Conservation (phyloP, 2,329 filamentous ascomycete species). For the Aspergillus glaucus region DNA sequence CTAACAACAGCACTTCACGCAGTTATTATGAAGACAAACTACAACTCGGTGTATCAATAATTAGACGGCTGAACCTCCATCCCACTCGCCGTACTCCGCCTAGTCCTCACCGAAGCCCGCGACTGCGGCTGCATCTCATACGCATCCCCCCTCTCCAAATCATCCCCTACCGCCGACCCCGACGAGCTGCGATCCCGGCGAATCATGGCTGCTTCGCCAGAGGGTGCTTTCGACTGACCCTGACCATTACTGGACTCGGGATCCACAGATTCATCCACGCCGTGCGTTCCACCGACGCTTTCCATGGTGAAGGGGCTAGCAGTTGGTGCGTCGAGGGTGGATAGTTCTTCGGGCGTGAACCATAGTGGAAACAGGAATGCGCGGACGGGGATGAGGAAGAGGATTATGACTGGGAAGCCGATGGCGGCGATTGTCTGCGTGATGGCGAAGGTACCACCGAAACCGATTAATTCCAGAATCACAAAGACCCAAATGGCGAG, state of each 20-base stretch:
- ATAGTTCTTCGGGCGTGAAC: slow-evolving; percentile 57
- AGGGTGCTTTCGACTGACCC: slow-evolving; percentile 5
- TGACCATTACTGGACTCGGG: slow-evolving; percentile 1
- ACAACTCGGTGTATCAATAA: no score
- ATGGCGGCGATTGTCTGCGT: slow-evolving; percentile 78
- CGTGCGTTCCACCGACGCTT: slow-evolving; percentile 61
- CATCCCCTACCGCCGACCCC: slow-evolving; percentile 30
- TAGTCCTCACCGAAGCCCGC: background rate
- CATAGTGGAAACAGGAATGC: slow-evolving; percentile 57
- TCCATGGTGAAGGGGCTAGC: slow-evolving; percentile 72
- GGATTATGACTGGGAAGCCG: slow-evolving; percentile 70
- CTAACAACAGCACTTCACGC: no score
- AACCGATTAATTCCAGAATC: slow-evolving; percentile 60
- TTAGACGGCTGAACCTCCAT: slow-evolving; percentile 1
- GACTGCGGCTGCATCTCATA: slow-evolving; percentile 29
- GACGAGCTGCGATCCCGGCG: slow-evolving; percentile 14
- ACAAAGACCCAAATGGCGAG: slow-evolving; percentile 67
- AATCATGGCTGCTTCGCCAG: slow-evolving; percentile 14
- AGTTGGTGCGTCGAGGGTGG: slow-evolving; percentile 63
- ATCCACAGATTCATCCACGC: slow-evolving; percentile 27
- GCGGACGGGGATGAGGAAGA: slow-evolving; percentile 61
- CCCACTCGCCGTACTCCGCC: slow-evolving; percentile 21
- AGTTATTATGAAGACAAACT: no score
- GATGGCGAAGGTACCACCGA: slow-evolving; percentile 73
- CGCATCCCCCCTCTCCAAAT: slow-evolving; percentile 37